Evolutionary conservation across 179 eudicot species (phyloP), one percentile per base, ranked within the genome.

Genomic region (Silene coronaria): DNA sequence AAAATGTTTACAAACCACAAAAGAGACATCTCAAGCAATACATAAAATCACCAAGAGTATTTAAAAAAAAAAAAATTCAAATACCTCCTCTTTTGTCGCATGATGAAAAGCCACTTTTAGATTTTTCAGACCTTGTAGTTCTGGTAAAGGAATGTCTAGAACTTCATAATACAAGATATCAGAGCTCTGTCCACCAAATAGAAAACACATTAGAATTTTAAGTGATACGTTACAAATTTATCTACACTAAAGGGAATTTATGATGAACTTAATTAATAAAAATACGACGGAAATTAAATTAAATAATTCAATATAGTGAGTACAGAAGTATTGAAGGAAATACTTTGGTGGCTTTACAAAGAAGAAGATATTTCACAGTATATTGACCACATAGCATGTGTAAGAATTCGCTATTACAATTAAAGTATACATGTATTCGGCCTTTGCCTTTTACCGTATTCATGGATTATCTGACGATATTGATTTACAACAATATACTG

Each of bases 121-220:
- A 48, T 92, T 92, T 80, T 94, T 94, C 64, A 94, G 84, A 51
- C 98, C 88, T 86, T 92, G 96, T 70, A 90, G 78, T 75, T 92
- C 94, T 51, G 97, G 97, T 64, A 91, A 83, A 65, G 97, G 97
- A 75, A 92, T 91, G 78, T 92, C 96, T 58, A 92, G 82, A 76
- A 89, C 90, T 86, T 92, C 97, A 76, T 92, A 92, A 77, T 92
- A 89, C 83, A 91, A 76, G 72, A 92, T 87, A 81, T 92, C 97
- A 42, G 96, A 86, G 59, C 77, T 86, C 97, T 92, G 87, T 21
- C 26, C 62, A 74, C 57, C 55, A 28, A 77, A 68, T 76, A 61
- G 23, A 30, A 46, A 73, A 68, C 13, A 60, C 2, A 74, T 80
- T 14, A 70, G 66, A 6, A 45, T 65, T 65, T 11, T 22, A 11